A percentile compares a stretch with the other conserved stretches of the same genome.
These are phyloP conservation scores for Solanum bulbocastanum DNA, from an alignment of 257 asterid species.

Conservation along the genomic window DNA sequence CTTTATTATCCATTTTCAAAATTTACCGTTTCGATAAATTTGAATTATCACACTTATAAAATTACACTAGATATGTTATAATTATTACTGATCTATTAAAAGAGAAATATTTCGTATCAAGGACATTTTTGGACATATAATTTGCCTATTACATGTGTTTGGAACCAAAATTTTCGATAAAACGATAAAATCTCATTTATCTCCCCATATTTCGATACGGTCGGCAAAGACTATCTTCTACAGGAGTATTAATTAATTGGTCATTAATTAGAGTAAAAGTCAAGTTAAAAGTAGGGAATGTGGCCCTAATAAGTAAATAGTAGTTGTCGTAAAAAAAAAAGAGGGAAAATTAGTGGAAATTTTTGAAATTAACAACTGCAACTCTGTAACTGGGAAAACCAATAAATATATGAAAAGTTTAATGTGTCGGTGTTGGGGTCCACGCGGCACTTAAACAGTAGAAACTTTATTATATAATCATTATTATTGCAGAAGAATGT, in stretches of 20 bases:
- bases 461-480: not conserved
- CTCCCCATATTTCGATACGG: not conserved
- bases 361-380: not conserved
- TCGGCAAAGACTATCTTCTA: not conserved
- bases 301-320: not conserved
- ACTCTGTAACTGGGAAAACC: not conserved
- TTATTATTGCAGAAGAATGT: not conserved
- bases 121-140: not conserved
- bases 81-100: too few species aligned
- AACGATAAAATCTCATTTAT: not conserved
- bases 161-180: not conserved
- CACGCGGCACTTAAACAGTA: not conserved
- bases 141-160: too few species aligned
- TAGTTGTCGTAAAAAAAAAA: not conserved
- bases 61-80: fast-evolving
- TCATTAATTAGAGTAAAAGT: not conserved
- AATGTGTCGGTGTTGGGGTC: slow-evolving; percentile 29
- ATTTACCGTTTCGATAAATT: not conserved
- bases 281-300: not conserved
- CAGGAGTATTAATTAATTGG: not conserved
- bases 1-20: not conserved
- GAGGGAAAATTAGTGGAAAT: not conserved
- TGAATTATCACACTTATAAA: too few species aligned
- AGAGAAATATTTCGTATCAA: too few species aligned
- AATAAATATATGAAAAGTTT: not conserved